Conservation (phyloP, 2,329 filamentous ascomycete species). For the Colletotrichum magnum region DNA sequence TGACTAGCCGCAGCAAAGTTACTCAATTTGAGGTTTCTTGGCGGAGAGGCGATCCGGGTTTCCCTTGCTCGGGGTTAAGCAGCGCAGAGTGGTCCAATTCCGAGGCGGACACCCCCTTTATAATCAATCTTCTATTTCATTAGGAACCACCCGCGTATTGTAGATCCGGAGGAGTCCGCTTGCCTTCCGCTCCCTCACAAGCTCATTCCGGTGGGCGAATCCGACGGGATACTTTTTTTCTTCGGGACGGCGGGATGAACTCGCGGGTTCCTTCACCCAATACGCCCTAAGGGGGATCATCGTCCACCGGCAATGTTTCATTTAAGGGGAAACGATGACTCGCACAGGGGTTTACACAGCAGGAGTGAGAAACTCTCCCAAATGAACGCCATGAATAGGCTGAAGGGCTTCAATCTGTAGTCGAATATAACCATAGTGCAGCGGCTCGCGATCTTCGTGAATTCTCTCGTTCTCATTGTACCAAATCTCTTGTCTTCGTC, state of each 20-base stretch:
- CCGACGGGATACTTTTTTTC: background rate
- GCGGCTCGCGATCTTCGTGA: too few species aligned
- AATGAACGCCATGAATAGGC: background rate
- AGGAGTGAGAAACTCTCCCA: constrained; percentile 4
- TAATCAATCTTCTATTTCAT: background rate
- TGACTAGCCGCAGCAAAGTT: constrained; percentile 9
- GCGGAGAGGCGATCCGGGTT: background rate
- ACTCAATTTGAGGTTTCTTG: constrained; percentile 14
- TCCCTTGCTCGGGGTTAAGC: background rate
- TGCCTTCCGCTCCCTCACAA: background rate
- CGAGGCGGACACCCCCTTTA: background rate
- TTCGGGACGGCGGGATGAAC: too few species aligned
- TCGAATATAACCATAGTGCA: constrained; percentile 7
- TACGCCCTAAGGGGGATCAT: background rate
- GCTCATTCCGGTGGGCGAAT: background rate
- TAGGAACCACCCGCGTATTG: background rate
- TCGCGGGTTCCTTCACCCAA: too few species aligned
- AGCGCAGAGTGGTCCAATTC: background rate
- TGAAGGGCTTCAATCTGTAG: background rate
- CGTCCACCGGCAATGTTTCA: constrained; percentile 5
- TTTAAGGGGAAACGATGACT: constrained; percentile 14
- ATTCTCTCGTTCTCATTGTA: background rate
- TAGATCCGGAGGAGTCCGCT: constrained; percentile 7
- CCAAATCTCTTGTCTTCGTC: constrained; percentile 1
- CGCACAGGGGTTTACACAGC: background rate